Conservation (phyloP, 345 rosid genomes). For the Gossypium thurberi region DNA sequence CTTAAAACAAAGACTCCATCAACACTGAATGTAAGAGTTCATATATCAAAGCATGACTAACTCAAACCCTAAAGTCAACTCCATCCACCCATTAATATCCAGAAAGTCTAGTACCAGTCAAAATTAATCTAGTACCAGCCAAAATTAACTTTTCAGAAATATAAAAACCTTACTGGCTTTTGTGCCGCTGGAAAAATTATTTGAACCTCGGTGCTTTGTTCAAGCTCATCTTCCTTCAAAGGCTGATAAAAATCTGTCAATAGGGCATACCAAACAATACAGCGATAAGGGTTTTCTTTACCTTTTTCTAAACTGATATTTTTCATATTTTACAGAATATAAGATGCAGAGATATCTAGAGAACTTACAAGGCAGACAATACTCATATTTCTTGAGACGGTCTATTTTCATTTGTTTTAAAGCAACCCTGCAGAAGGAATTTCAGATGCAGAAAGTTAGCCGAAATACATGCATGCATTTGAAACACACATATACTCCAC, state of each 20-base stretch:
- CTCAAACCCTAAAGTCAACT: background rate
- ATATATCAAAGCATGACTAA: background rate
- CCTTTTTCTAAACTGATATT: background rate
- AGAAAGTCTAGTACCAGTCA: background rate
- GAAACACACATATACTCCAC: background rate
- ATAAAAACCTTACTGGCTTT: slow-evolving; percentile 53
- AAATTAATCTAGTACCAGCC: background rate
- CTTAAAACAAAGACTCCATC: background rate
- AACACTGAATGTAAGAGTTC: background rate
- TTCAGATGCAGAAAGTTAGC: slow-evolving; percentile 1
- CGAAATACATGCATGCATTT: background rate
- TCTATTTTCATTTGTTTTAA: slow-evolving; percentile 84
- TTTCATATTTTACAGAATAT: background rate
- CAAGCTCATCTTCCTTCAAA: slow-evolving; percentile 80
- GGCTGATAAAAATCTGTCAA: slow-evolving; percentile 82
- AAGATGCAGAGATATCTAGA: slow-evolving; percentile 8
- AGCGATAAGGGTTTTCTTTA: background rate
- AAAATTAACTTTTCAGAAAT: background rate
- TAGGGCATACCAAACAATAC: background rate
- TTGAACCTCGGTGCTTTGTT: slow-evolving; percentile 79
- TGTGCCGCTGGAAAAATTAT: slow-evolving; percentile 75
- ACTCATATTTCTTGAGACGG: slow-evolving; percentile 77
- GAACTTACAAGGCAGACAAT: slow-evolving; percentile 93
- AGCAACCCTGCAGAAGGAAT: slow-evolving; percentile 63
- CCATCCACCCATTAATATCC: background rate